Percentiles rank a stretch among this genome's conserved stretches.
phyloP scores from a whole-genome alignment of 768 basidiomycete species.

The Crassisporium funariophilum region DNA sequence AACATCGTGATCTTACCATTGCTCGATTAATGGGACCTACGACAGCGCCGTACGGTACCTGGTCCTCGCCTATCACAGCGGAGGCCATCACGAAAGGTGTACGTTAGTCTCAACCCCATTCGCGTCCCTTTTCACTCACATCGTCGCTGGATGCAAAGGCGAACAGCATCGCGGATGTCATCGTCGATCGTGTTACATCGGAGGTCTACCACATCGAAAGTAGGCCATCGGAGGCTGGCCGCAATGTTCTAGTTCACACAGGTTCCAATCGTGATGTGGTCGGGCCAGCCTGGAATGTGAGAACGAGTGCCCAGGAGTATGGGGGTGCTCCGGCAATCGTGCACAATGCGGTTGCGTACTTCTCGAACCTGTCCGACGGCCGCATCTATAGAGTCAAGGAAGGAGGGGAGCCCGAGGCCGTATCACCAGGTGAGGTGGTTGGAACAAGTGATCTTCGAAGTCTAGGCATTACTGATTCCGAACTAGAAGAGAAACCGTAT shows the following conservation, averaged over 20 bases:
- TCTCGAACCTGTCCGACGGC: conserved; percentile 57
- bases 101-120: conserved; percentile 6
- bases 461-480: conserved; percentile 4
- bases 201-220: conserved; percentile 60
- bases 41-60: conserved; percentile 60
- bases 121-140: conserved; percentile 8
- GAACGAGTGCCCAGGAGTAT: conserved; percentile 69
- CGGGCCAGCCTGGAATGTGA: conserved; percentile 56
- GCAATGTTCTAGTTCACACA: conserved; percentile 60
- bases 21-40: conserved; percentile 4
- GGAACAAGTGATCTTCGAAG: conserved; percentile 3
- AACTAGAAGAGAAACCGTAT: conserved; percentile 47
- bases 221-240: conserved; percentile 53
- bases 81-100: conserved; percentile 51
- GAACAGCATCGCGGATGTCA: conserved; percentile 39
- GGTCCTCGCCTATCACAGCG: conserved; percentile 59
- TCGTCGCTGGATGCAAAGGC: conserved; percentile 30
- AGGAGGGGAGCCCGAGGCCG: conserved; percentile 50
- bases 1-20: no score
- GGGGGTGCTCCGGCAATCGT: conserved; percentile 66
- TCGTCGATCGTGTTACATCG: conserved; percentile 63
- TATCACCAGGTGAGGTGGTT: conserved; percentile 60
- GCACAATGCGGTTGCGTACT: conserved; percentile 52
- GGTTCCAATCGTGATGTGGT: conserved; percentile 51
- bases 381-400: conserved; percentile 49